Evolutionary conservation across 2,329 filamentous ascomycete genomes (phyloP).

Genomic region (Tolypocladium cylindrosporum): DNA sequence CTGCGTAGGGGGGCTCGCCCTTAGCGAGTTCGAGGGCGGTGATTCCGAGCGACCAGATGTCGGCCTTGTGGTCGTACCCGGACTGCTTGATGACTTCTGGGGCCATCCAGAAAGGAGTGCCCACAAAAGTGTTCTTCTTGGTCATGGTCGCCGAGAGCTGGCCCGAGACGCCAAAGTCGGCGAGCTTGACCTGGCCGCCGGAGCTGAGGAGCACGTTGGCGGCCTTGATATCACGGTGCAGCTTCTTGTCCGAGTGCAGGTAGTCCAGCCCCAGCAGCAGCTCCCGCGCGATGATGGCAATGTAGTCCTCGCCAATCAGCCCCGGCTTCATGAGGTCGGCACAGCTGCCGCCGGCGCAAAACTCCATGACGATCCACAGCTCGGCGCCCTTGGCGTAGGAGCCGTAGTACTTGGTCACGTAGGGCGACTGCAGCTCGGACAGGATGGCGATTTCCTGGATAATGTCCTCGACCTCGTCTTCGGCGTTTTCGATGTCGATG

Average conservation of each 20-base stretch:
- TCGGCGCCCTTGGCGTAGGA: conserved; percentile 94
- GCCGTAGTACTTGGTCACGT: conserved; percentile 96
- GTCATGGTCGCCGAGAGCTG: conserved; percentile 97
- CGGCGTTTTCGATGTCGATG: conserved; percentile 97
- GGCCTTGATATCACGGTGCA: conserved; percentile 94
- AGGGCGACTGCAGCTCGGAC: conserved; percentile 89
- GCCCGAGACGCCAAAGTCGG: conserved; percentile 93
- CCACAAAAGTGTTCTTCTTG: conserved; percentile 98
- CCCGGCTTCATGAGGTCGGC: conserved; percentile 94
- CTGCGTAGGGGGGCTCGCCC: conserved; percentile 87
- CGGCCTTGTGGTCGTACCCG: conserved; percentile 94
- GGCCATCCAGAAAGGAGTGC: conserved; percentile 99
- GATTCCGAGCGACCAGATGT: conserved; percentile 95
- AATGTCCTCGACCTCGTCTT: conserved; percentile 98
- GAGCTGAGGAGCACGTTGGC: conserved; percentile 85
- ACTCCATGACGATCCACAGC: conserved; percentile 99
- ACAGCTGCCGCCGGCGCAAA: conserved; percentile 92
- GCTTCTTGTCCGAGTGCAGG: conserved; percentile 87
- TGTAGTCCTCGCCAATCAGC: conserved; percentile 85
- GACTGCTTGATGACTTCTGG: conserved; percentile 98
- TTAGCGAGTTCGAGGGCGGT: conserved; percentile 86
- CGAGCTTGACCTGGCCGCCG: conserved; percentile 91
- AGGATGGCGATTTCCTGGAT: conserved; percentile 98
- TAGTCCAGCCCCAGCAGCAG: conserved; percentile 85
- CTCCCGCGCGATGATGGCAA: conserved; percentile 89